phyloP scores from a whole-genome alignment of 2,329 filamentous ascomycete genomes.

The Coleophoma cylindrospora region DNA sequence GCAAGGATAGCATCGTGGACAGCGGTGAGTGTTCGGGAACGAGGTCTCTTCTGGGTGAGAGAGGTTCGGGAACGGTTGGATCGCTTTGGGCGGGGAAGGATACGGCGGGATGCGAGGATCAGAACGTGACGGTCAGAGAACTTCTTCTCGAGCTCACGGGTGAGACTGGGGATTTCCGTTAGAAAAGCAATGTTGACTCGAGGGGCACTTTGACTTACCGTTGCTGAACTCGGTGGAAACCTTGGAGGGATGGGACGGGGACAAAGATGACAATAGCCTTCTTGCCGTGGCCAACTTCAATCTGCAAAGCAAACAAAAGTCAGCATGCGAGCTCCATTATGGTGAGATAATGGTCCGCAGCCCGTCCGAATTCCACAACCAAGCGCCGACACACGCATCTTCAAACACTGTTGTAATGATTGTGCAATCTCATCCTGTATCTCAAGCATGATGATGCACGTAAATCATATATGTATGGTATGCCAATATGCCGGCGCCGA shows the following conservation, averaged over 20 bases:
- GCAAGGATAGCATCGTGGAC: slow-evolving; percentile 98
- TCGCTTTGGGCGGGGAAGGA: slow-evolving; percentile 97
- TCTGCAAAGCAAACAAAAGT: slow-evolving; percentile 68
- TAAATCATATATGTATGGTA: slow-evolving; percentile 13
- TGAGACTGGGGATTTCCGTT: slow-evolving; percentile 59
- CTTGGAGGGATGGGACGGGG: slow-evolving; percentile 95
- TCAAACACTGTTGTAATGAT: neutral
- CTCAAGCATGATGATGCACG: slow-evolving; percentile 14
- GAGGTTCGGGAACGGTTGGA: slow-evolving; percentile 93
- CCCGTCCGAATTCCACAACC: slow-evolving; percentile 60
- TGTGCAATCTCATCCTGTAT: slow-evolving; percentile 15
- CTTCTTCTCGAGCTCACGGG: slow-evolving; percentile 99
- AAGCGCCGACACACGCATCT: slow-evolving; percentile 17
- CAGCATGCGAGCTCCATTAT: slow-evolving; percentile 68
- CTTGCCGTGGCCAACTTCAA: slow-evolving; percentile 99
- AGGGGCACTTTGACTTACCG: slow-evolving; percentile 60
- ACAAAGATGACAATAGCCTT: slow-evolving; percentile 99
- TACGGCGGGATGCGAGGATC: slow-evolving; percentile 98
- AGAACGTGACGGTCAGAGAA: slow-evolving; percentile 99
- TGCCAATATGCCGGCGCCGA: slow-evolving; percentile 15
- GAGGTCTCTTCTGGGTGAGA: slow-evolving; percentile 98
- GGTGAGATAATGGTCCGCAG: slow-evolving; percentile 57
- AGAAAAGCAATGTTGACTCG: neutral
- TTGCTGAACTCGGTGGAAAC: slow-evolving; percentile 99
- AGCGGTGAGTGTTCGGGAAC: slow-evolving; percentile 94